phyloP scores from a whole-genome alignment of 305 asterid species.

The Fraxinus albicans region DNA sequence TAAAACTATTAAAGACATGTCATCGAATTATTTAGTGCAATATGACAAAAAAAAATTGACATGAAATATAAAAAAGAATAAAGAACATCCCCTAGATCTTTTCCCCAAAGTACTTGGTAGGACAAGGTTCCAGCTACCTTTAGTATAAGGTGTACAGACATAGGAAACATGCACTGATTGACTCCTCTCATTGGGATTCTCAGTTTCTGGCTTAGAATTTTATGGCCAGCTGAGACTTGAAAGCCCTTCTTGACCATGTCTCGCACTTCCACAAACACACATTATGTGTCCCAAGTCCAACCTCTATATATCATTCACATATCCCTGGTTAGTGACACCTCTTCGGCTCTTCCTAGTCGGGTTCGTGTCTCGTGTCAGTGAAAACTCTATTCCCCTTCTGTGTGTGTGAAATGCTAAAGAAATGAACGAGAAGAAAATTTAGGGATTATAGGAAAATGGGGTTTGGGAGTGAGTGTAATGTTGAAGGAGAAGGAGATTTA shows the following conservation, averaged over 20 bases:
- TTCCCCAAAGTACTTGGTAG: conserved; percentile 42
- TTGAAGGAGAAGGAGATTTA: conserved; percentile 30
- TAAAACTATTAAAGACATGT: not conserved
- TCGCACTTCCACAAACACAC: not conserved
- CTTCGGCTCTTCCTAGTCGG: not conserved
- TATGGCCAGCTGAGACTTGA: not conserved
- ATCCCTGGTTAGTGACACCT: conserved; percentile 1
- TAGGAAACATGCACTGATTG: conserved; percentile 51
- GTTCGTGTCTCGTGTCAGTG: not conserved
- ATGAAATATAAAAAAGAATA: conserved; percentile 37
- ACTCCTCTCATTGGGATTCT: conserved; percentile 40
- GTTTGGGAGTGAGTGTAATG: not conserved
- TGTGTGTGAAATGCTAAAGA: conserved; percentile 18
- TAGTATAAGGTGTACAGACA: conserved; percentile 49
- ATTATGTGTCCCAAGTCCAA: conserved; percentile 15
- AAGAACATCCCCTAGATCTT: conserved; percentile 43
- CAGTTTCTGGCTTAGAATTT: not conserved
- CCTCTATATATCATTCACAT: conserved; percentile 29
- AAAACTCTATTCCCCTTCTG: no score
- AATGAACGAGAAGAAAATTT: conserved; percentile 27
- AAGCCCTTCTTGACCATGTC: not conserved
- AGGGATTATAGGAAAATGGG: conserved; percentile 31
- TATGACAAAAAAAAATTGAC: conserved; percentile 37
- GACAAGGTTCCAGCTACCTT: conserved; percentile 44
- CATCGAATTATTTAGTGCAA: not conserved